A percentile compares a stretch with the other conserved stretches of the same genome.
Evolutionary conservation across 2,329 filamentous ascomycete species (phyloP).

Genomic region (Didymella keratinophila): DNA sequence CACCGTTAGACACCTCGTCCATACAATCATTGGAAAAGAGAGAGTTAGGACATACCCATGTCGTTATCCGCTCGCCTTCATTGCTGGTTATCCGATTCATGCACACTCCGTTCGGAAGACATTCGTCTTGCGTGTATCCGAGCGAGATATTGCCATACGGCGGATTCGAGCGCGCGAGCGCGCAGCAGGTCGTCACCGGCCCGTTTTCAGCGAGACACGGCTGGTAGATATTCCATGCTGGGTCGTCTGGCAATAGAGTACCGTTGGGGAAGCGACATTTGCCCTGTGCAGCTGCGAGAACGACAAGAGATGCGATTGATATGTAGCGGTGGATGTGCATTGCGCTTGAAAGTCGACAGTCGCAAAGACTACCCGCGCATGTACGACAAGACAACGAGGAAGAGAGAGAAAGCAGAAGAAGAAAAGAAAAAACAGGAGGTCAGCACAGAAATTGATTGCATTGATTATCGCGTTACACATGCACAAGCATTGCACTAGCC

Average conservation of each 20-base stretch:
- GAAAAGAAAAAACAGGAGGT: background rate
- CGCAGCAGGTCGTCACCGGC: slow-evolving; percentile 10
- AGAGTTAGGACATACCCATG: background rate
- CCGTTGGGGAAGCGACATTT: slow-evolving; percentile 17
- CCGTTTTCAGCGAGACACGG: slow-evolving; percentile 5
- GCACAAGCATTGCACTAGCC: slow-evolving; percentile 8
- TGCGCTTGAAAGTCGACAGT: background rate
- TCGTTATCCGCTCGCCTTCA: slow-evolving; percentile 6
- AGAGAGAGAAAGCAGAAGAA: background rate
- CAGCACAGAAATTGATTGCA: background rate
- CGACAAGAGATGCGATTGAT: background rate
- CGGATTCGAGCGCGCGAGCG: background rate
- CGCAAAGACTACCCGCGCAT: background rate
- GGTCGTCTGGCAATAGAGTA: slow-evolving; percentile 3
- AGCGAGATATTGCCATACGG: slow-evolving; percentile 4
- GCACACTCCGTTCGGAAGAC: slow-evolving; percentile 15
- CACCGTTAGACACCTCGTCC: background rate
- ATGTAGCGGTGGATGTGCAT: slow-evolving; percentile 2
- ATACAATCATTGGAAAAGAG: too few relatives aligned
- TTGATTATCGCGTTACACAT: slow-evolving; percentile 1
- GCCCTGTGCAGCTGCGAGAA: slow-evolving; percentile 2
- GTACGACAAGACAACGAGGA: background rate
- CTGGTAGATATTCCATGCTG: slow-evolving; percentile 13
- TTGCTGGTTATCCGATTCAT: slow-evolving; percentile 10
- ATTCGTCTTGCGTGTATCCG: slow-evolving; percentile 9